These are phyloP conservation scores for Tothia fuscella DNA, from an alignment of 2,329 filamentous ascomycete species.

Conservation along the genomic window DNA sequence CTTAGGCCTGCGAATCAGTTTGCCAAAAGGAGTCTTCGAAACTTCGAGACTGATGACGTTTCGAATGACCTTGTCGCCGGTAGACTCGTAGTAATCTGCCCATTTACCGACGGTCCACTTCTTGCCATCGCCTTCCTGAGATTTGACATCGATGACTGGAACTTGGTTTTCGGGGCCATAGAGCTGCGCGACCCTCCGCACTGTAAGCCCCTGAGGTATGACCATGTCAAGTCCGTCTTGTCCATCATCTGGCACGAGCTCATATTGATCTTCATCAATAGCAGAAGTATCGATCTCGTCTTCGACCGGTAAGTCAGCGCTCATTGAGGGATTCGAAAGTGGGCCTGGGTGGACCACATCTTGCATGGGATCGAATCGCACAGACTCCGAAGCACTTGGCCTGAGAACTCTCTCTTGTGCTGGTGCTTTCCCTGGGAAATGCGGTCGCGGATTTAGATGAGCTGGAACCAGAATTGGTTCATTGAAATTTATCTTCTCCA, in stretches of 20 bases:
- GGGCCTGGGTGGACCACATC: neutral
- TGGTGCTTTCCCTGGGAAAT: constrained; percentile 16
- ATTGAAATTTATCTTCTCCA: constrained; percentile 51
- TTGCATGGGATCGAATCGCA: neutral
- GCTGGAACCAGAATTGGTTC: constrained; percentile 57
- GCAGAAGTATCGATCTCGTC: constrained; percentile 12
- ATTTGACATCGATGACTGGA: constrained; percentile 59
- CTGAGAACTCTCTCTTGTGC: neutral
- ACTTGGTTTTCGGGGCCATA: constrained; percentile 51
- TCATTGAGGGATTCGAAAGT: constrained; percentile 1
- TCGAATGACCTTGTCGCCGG: constrained; percentile 46
- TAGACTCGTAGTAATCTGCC: constrained; percentile 51
- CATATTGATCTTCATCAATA: constrained; percentile 31
- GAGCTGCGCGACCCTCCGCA: constrained; percentile 50
- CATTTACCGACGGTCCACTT: constrained; percentile 54
- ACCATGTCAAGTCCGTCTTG: constrained; percentile 58
- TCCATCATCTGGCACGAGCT: constrained; percentile 43
- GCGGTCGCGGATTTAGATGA: constrained; percentile 44
- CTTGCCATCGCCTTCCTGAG: constrained; percentile 52
- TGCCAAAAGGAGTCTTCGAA: constrained; percentile 50
- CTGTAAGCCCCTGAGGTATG: constrained; percentile 51
- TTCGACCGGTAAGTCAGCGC: no score
- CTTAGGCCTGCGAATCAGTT: constrained; percentile 49
- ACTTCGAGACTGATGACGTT: constrained; percentile 61
- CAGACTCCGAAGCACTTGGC: neutral